Evolutionary conservation across 2,329 filamentous ascomycete species (phyloP).

Genomic region (Fusarium sp.): DNA sequence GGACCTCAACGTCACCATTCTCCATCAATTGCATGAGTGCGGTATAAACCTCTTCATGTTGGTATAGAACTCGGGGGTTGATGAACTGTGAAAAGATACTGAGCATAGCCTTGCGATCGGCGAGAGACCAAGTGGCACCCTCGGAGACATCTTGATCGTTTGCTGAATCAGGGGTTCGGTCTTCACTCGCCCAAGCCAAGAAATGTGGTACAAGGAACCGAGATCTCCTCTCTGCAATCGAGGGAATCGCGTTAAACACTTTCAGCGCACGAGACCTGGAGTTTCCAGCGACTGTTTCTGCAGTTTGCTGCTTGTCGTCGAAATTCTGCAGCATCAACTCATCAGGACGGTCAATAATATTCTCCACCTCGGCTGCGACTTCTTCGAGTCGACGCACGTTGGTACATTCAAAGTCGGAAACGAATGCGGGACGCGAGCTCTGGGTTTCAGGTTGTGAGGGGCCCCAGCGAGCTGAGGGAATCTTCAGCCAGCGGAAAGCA

Average conservation of each 20-base stretch:
- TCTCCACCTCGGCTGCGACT: constrained; percentile 59
- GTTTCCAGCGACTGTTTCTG: constrained; percentile 59
- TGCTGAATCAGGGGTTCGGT: constrained; percentile 47
- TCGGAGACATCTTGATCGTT: constrained; percentile 48
- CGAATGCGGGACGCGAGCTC: constrained; percentile 48
- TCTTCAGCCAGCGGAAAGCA: constrained; percentile 79
- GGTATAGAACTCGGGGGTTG: constrained; percentile 86
- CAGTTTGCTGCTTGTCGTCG: constrained; percentile 66
- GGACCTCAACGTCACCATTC: constrained; percentile 90
- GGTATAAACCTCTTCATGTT: constrained; percentile 76
- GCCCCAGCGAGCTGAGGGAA: constrained; percentile 63
- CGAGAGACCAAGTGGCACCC: constrained; percentile 69
- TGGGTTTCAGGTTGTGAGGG: constrained; percentile 50
- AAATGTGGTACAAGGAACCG: constrained; percentile 86
- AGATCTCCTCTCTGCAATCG: constrained; percentile 84
- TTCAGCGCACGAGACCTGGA: constrained; percentile 81
- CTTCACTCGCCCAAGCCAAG: constrained; percentile 76
- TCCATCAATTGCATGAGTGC: constrained; percentile 78
- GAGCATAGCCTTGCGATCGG: constrained; percentile 85
- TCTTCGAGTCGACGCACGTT: constrained; percentile 70
- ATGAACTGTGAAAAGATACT: constrained; percentile 82
- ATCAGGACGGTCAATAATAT: constrained; percentile 60
- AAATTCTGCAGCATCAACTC: constrained; percentile 71
- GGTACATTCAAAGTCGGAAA: constrained; percentile 85
- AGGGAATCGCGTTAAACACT: constrained; percentile 76